Evolutionary conservation across 768 basidiomycete species (phyloP), one percentile per base, ranked within the genome.

Genomic region (Roridomyces roridus): DNA sequence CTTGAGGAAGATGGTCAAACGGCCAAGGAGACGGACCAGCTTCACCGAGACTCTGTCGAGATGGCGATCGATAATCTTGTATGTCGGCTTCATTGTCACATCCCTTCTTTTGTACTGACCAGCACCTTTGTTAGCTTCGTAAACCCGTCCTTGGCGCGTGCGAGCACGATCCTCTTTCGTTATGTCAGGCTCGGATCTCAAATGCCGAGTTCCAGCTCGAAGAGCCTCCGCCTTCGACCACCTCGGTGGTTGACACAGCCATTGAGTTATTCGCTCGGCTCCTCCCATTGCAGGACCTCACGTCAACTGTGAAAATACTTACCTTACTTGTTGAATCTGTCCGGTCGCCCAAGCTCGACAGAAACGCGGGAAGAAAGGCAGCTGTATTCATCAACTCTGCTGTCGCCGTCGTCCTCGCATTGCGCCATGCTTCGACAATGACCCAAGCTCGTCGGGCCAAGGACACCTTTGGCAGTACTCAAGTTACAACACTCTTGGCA

Each of bases 181-280:
- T 92, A 3, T 94, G 85, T 65, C 80, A 85, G 65, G 72, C 74
- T n/a, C 72, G 70, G 23, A 68, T 79, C 15, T 68, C 74, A 1
- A 76, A 78, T 47, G 69, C 76, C 7, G 81, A 83, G 52, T 81
- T 81, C 46, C 65, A 67, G 12, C 66, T 79, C 39, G 72, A 82
- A 3, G 87, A 89, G 64, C 84, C 91, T 8, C 85, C 91, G 8
- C 87, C 95, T 3, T 78, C 95, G 3, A 80, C 84, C 0, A 94
- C 93, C 0, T 85, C 90, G 5, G 90, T 94, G 10, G 90, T 97
- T 24, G 92, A 98, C 68, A 86, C 89, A 6, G 91, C 94, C 0
- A 87, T 98, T n/a, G 85, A 90, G 39, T 79, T 98, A 3, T 98
- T 98, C 65, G 79, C 92, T 0, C 80, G 83, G 31, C 74, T 97